phyloP scores from a whole-genome alignment of 257 asterid species.

The Penstemon davidsonii region DNA sequence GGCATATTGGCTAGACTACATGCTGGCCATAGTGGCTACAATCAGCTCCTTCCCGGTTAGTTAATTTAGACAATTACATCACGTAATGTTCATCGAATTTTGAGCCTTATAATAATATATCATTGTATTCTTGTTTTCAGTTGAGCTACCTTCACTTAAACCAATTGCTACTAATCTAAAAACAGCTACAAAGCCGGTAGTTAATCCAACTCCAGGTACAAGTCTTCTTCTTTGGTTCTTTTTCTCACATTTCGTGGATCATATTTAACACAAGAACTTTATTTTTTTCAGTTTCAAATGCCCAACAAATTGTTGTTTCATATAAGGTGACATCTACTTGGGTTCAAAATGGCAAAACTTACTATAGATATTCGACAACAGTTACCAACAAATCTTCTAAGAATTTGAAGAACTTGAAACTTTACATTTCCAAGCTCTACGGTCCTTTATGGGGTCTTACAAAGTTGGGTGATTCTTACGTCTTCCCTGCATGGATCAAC shows the following conservation, averaged over 20 bases:
- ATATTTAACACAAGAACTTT: slow-evolving; percentile 14
- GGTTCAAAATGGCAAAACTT: slow-evolving; percentile 63
- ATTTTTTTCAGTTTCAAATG: slow-evolving; percentile 45
- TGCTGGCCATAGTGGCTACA: slow-evolving; percentile 67
- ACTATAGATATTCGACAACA: slow-evolving; percentile 73
- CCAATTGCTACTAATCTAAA: slow-evolving; percentile 41
- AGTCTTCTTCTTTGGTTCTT: slow-evolving; percentile 12
- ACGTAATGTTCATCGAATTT: not conserved
- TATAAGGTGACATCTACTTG: slow-evolving; percentile 71
- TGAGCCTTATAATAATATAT: not conserved
- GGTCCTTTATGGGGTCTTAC: slow-evolving; percentile 98
- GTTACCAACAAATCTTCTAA: slow-evolving; percentile 77
- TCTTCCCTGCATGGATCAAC: slow-evolving; percentile 83
- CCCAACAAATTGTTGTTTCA: slow-evolving; percentile 43
- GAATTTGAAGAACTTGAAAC: slow-evolving; percentile 68
- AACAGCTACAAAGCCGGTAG: slow-evolving; percentile 47
- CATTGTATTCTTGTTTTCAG: slow-evolving; percentile 32
- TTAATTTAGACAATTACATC: not conserved
- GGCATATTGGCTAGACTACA: slow-evolving; percentile 87
- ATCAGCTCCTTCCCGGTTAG: slow-evolving; percentile 89
- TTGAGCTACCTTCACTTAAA: slow-evolving; percentile 46
- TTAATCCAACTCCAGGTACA: slow-evolving; percentile 61
- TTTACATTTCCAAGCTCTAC: slow-evolving; percentile 62
- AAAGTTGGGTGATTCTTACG: slow-evolving; percentile 62
- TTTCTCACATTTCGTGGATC: not conserved